Base-by-base conservation (phyloP, 164 flowering plant species). In the Malania oleifera region DNA sequence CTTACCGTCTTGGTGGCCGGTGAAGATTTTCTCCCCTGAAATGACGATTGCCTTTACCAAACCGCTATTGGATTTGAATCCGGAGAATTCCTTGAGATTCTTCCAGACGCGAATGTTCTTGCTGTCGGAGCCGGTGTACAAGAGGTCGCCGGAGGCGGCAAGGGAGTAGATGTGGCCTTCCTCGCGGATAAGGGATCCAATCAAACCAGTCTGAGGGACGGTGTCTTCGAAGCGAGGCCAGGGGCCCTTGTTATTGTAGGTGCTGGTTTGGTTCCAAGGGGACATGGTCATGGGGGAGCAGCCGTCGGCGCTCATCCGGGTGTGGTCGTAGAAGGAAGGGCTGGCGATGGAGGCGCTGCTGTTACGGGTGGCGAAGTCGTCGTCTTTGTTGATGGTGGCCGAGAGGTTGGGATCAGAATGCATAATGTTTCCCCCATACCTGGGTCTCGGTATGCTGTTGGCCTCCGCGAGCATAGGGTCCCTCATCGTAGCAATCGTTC, bases 61-160 rank as follows among this genome's bases (percentile, higher is more conserved):
- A 0, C 96, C 97, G 15, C 96, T 87, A 67, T 66, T 82, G 1
- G 93, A 81, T 68, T 87, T 87, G 67, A 90, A 90, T 0, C 80
- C 92, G 0, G 82, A 40, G 54, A 61, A 86, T 49, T 90, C 95
- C 46, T 87, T 68, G 50, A 79, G 68, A 61, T 81, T 72, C 65
- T 81, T 85, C 95, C 97, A 90, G 0, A 87, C 91, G 7, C 95
- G 88, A 54, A 90, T 87, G 73, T 90, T 90, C 74, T 90, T 90
- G 77, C 97, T 87, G 51, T 90, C 95, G 1, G 97, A 90, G n/a
- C 97, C 97, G 2, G 97, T 90, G 77, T 87, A 90, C 1, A 87
- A 75, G 7, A 90, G 70, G 11, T 77, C 92, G 0, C 76, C 80
- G 14, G 71, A 17, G 2, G 92, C 79, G 3, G 92, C 92, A 1